Conservation (phyloP, 768 basidiomycete species). For the Paxillus ammoniavirescens region DNA sequence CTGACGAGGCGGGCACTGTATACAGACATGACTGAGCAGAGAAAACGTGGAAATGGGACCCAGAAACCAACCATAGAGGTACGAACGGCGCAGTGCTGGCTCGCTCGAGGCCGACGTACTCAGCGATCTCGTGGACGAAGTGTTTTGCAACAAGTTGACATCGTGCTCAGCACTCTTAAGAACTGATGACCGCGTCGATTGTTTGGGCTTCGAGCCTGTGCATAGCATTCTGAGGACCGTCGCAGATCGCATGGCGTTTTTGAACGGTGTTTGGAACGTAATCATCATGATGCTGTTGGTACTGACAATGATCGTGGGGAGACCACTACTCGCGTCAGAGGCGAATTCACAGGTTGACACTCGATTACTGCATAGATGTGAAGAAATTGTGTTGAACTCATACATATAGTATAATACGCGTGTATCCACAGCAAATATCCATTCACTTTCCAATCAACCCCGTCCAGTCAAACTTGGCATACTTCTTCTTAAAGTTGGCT, state of each 20-base stretch:
- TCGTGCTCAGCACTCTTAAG: not conserved
- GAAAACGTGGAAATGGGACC: not conserved
- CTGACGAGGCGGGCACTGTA: slow-evolving; percentile 75
- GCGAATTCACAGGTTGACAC: not conserved
- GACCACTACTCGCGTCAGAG: not conserved
- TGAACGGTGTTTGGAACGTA: not conserved
- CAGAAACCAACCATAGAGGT: slow-evolving; percentile 50
- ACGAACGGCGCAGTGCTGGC: slow-evolving; percentile 46
- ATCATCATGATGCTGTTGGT: not conserved
- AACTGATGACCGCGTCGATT: not conserved
- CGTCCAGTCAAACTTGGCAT: slow-evolving; percentile 81
- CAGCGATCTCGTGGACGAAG: slow-evolving; percentile 5
- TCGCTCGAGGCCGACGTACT: slow-evolving; percentile 19
- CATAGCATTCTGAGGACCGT: not conserved
- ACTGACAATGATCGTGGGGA: not conserved
- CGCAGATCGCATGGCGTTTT: not conserved
- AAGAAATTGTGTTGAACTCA: no score
- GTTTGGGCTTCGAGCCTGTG: slow-evolving; percentile 4
- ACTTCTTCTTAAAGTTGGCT: slow-evolving; percentile 66
- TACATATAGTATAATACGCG: not conserved
- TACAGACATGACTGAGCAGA: not conserved
- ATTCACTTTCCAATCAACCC: slow-evolving; percentile 54
- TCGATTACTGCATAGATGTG: not conserved
- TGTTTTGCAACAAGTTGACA: not conserved
- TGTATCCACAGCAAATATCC: not conserved